Evolutionary conservation across 176 grass and related monocot genomes (phyloP), one percentile per base, ranked within the genome.

Genomic region (Secale cereale): DNA sequence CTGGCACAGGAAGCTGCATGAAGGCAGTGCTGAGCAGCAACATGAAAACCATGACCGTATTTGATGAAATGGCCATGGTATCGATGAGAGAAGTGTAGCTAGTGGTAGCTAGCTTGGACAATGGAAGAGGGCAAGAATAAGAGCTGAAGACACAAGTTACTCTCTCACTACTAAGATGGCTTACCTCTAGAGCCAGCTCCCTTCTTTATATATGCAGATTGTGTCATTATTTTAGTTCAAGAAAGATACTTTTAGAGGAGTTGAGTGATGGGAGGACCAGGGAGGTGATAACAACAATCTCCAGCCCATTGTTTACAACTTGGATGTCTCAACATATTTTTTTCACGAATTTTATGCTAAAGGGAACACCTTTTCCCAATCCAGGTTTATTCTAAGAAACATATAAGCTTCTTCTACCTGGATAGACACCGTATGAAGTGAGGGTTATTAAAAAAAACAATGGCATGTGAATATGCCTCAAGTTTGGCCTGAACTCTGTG

Each of bases 321-420:
- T 83, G 73, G 74, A 81, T 74, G 41, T 82, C 41, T 52, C 77
- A n/a, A 85, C 43, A 70, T 54, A 54, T 67, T 5, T 63, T 20
- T 20, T 76, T 56, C 75, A 81, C 54, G 46, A 87, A 67, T 66
- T 63, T 14, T 82, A 61, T 14, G 39, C 76, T 50, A 70, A 83
- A 35, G 16, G 35, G 25, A 70, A 77, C 76, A 87, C 87, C 86
- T 91, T 94, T 94, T 87, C 81, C 92, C 86, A 72, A 89, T 86
- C 17, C 85, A 8, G 86, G 46, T 86, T 84, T 86, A 79, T 87
- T 81, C 59, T 59, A 56, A 78, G 76, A 82, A 88, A 86, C 66
- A 87, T 85, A n/a, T 89, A 72, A 90, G 25, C 66, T 91, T 87
- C 40, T 67, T 29, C 56, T 80, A 80, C 59, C 59, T 75, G 83